A percentile compares a stretch with the other conserved stretches of the same genome.
Conservation (phyloP, 371 early-diverging fungal genomes). For the Mycotypha africana region DNA sequence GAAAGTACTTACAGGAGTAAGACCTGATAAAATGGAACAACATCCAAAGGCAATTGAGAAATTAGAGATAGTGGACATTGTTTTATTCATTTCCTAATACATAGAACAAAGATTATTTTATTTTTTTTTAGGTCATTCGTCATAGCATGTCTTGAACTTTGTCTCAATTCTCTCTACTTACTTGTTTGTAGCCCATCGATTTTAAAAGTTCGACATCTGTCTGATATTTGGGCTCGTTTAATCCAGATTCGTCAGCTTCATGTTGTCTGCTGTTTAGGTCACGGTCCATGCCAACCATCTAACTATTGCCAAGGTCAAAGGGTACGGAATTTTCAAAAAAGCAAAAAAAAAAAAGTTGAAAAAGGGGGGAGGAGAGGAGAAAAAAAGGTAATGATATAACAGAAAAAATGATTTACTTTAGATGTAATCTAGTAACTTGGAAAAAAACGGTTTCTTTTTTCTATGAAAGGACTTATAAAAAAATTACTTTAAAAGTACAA, state of each 20-base stretch:
- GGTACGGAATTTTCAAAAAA: slow-evolving; percentile 9
- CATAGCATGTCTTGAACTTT: background rate
- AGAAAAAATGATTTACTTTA: no score
- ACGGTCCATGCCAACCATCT: slow-evolving; percentile 26
- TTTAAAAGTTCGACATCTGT: slow-evolving; percentile 43
- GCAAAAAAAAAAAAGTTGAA: background rate
- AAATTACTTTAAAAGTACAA: no score
- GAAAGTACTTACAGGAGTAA: slow-evolving; percentile 43
- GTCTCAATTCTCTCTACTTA: slow-evolving; percentile 2
- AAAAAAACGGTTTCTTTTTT: background rate
- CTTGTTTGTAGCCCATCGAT: slow-evolving; percentile 57
- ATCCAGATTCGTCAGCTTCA: slow-evolving; percentile 29
- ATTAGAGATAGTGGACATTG: slow-evolving; percentile 58
- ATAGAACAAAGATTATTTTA: background rate
- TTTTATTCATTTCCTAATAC: slow-evolving; percentile 57
- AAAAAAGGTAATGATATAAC: no score
- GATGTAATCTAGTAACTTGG: background rate
- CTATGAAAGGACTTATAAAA: no score
- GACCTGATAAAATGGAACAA: slow-evolving; percentile 55
- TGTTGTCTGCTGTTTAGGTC: slow-evolving; percentile 13
- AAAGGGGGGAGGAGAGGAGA: background rate
- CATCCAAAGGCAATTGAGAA: slow-evolving; percentile 63
- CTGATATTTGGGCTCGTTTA: slow-evolving; percentile 15
- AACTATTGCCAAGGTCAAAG: background rate
- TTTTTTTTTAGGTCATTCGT: background rate